Evolutionary conservation across 352 stramenopile genomes (phyloP).

Genomic region (Phytophthora sp.): DNA sequence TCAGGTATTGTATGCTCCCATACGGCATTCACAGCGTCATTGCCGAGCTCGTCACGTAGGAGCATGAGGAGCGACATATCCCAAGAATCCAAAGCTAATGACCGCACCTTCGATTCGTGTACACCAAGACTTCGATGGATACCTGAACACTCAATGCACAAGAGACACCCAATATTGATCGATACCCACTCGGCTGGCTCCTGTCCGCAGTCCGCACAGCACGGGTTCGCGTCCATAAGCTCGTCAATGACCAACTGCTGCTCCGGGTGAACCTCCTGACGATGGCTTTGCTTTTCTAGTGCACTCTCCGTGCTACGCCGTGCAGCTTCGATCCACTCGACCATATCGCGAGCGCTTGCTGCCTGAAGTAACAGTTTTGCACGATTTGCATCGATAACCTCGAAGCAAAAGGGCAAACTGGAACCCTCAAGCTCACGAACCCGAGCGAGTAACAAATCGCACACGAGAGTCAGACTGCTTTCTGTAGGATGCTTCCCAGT

Average conservation of each 20-base stretch:
- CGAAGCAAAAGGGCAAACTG: slow-evolving; percentile 77
- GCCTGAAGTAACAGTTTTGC: slow-evolving; percentile 81
- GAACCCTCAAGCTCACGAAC: slow-evolving; percentile 64
- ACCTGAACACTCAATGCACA: slow-evolving; percentile 97
- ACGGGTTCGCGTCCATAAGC: slow-evolving; percentile 59
- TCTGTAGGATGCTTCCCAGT: slow-evolving; percentile 62
- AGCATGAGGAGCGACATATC: slow-evolving; percentile 78
- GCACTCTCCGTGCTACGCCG: slow-evolving; percentile 83
- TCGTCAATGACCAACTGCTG: slow-evolving; percentile 75
- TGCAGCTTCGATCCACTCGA: slow-evolving; percentile 84
- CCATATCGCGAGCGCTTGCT: slow-evolving; percentile 72
- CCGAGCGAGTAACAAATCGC: slow-evolving; percentile 82
- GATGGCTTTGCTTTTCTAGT: slow-evolving; percentile 83
- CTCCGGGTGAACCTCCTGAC: slow-evolving; percentile 82
- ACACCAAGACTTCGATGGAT: slow-evolving; percentile 97
- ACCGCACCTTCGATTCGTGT: slow-evolving; percentile 97
- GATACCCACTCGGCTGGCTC: slow-evolving; percentile 94
- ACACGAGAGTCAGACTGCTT: slow-evolving; percentile 78
- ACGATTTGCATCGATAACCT: slow-evolving; percentile 85
- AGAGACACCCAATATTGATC: slow-evolving; percentile 95
- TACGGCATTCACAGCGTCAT: slow-evolving; percentile 67
- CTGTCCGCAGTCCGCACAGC: slow-evolving; percentile 78
- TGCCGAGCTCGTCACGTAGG: slow-evolving; percentile 73
- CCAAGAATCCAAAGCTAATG: slow-evolving; percentile 89
- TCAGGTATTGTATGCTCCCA: slow-evolving; percentile 68